Conservation (phyloP, 129 eudicot genomes). For the Oenanthe sinensis region DNA sequence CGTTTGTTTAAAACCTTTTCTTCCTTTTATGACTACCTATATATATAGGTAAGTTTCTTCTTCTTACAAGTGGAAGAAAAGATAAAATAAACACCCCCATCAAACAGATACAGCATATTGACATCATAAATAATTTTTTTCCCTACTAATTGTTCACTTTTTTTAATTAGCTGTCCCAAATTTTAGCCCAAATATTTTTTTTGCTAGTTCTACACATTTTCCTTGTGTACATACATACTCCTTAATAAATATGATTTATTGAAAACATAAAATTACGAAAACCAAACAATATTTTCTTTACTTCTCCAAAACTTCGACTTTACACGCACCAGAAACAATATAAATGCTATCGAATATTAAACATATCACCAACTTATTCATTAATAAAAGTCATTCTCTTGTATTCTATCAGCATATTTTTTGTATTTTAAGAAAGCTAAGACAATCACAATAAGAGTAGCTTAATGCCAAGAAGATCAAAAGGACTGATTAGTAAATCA, state of each 20-base stretch:
- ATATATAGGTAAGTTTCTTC: too few relatives aligned
- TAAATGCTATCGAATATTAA: not conserved
- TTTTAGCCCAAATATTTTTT: not conserved
- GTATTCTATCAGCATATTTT: not conserved
- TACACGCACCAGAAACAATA: not conserved
- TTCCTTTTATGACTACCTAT: too few relatives aligned
- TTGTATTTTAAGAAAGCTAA: not conserved
- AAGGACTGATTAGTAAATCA: too few relatives aligned
- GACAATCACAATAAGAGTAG: not conserved
- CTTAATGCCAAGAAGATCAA: too few relatives aligned
- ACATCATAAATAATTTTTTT: not conserved
- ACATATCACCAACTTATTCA: not conserved
- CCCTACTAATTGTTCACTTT: not conserved
- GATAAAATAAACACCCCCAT: too few relatives aligned
- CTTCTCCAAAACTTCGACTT: not conserved
- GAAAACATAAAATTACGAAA: not conserved
- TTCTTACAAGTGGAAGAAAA: too few relatives aligned
- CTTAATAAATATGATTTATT: not conserved
- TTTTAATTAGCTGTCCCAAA: not conserved
- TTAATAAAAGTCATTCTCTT: not conserved
- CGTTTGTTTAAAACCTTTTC: too few relatives aligned
- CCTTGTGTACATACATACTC: not conserved
- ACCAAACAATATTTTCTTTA: not conserved
- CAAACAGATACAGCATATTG: too few relatives aligned
- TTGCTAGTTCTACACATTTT: not conserved